phyloP scores from a whole-genome alignment of 495 filamentous ascomycete genomes.

The Penicillium verhagenii region DNA sequence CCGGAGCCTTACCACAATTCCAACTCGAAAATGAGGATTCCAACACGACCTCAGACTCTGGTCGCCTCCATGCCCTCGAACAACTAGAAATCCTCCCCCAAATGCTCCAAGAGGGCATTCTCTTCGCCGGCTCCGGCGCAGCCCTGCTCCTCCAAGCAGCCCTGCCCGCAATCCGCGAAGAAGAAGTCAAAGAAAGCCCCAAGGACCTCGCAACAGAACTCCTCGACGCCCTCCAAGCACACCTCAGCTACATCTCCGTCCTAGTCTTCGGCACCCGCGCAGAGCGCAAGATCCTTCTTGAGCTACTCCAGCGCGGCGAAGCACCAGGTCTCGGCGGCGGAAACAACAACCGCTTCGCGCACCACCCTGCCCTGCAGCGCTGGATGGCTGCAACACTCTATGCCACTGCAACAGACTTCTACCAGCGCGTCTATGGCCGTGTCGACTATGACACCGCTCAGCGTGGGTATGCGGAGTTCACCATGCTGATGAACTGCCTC shows the following conservation, averaged over 20 bases:
- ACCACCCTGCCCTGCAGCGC: conserved; percentile 28
- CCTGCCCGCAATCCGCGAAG: conserved; percentile 31
- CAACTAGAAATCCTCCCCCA: conserved; percentile 39
- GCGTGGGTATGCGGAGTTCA: conserved; percentile 36
- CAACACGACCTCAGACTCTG: conserved; percentile 13
- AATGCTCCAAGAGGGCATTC: conserved; percentile 42
- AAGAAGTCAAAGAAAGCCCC: conserved; percentile 10
- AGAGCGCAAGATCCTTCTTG: conserved; percentile 35
- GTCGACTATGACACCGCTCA: conserved; percentile 40
- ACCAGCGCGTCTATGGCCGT: conserved; percentile 42
- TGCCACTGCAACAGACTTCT: conserved; percentile 43
- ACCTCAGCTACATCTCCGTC: conserved; percentile 39
- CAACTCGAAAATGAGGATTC: conserved; percentile 1
- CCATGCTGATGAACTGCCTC: conserved; percentile 30
- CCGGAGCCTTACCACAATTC: conserved; percentile 10
- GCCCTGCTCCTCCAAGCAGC: conserved; percentile 43
- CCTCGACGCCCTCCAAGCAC: conserved; percentile 32
- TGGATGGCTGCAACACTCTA: conserved; percentile 44
- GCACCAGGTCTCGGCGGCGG: conserved; percentile 27
- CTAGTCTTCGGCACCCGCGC: conserved; percentile 37
- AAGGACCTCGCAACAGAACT: conserved; percentile 34
- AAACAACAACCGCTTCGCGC: conserved; percentile 25
- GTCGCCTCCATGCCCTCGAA: conserved; percentile 33
- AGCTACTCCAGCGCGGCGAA: conserved; percentile 21
- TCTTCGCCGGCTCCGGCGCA: conserved; percentile 39